Base-by-base conservation (phyloP, 2,329 filamentous ascomycete species). In the Cladophialophora carrionii region DNA sequence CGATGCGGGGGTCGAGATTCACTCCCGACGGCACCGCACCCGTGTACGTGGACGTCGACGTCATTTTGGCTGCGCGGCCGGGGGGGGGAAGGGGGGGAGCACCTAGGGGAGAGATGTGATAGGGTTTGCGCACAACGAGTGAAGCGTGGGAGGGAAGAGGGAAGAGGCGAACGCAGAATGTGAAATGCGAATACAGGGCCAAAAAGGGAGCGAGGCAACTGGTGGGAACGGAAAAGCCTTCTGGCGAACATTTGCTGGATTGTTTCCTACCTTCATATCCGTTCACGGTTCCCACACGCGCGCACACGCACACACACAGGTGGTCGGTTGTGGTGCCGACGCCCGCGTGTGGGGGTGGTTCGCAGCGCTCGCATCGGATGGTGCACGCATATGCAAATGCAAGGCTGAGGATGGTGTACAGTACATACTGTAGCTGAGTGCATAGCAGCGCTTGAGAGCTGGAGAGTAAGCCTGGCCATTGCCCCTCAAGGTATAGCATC, bases 1-100 rank as follows among this genome's bases (percentile, higher is more conserved):
- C 60, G 55, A 72, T 69, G 59, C 65, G 63, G 12, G 70, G 60
- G 57, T 70, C 67, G 57, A 71, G 48, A 8, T 55, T 32, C 32
- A 64, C 4, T 12, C 60, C 53, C 1, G 62, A 9, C 1, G 70
- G 57, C 2, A 65, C 61, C 53, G 64, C 48, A 56, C 66, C 69
- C 8, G 32, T 68, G 58, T 71, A 71, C 4, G 68, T 68, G 14
- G 48, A 51, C 3, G 24, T 49, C 17, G 49, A 49, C 9, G 46
- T 29, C 48, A 51, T 51, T 26, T 14, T 51, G 22, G 22, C 17
- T 4, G 26, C 1, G 48, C 17, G 6, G 17, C n/a, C n/a, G 43
- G 17, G 17, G 14, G 24, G n/a, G 20, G 26, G 26, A 29, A 14
- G 48, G 26, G n/a, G n/a, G n/a, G n/a, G n/a, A n/a, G n/a, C n/a